A percentile compares a stretch with the other conserved stretches of the same genome.
These are phyloP conservation scores for Candida labiduridarum DNA, from an alignment of 1,139 yeast genomes.

Conservation along the genomic window DNA sequence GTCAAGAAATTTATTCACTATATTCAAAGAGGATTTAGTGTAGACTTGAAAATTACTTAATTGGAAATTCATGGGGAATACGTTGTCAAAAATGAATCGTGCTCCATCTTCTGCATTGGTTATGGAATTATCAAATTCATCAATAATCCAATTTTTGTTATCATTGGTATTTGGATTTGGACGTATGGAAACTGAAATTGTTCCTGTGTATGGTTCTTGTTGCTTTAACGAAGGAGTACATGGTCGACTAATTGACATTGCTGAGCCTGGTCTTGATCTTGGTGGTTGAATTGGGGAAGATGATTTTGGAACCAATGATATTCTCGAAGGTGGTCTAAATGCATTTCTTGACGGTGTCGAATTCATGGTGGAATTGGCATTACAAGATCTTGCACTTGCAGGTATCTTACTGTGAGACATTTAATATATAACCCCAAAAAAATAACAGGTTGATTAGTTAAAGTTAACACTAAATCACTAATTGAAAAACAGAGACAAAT, in stretches of 20 bases:
- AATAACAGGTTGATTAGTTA: neutral
- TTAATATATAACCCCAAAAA: neutral
- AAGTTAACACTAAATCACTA: neutral
- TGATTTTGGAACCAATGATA: conserved; percentile 21
- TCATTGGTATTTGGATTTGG: conserved; percentile 50
- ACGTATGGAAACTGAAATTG: conserved; percentile 54
- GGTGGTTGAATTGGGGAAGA: conserved; percentile 27
- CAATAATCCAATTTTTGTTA: conserved; percentile 45
- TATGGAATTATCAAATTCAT: conserved; percentile 42
- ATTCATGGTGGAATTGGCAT: conserved; percentile 17
- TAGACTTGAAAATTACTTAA: conserved; percentile 63
- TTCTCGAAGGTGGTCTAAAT: conserved; percentile 19
- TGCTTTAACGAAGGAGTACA: conserved; percentile 36
- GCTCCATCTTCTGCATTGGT: conserved; percentile 52
- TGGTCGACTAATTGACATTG: conserved; percentile 33
- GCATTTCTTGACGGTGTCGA: conserved; percentile 15
- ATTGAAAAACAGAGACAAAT: neutral
- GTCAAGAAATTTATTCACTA: conserved; percentile 62
- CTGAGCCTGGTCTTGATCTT: conserved; percentile 38
- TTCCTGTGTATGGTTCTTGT: conserved; percentile 50
- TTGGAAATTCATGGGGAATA: conserved; percentile 49
- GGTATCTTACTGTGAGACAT: conserved; percentile 24
- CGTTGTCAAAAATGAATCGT: conserved; percentile 74
- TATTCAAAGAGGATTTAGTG: conserved; percentile 56
- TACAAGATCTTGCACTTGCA: conserved; percentile 25